Percentiles rank a stretch among this genome's conserved stretches.
Evolutionary conservation across 805 yeast species (phyloP).

Genomic region (Sugiyamaella floridensis): DNA sequence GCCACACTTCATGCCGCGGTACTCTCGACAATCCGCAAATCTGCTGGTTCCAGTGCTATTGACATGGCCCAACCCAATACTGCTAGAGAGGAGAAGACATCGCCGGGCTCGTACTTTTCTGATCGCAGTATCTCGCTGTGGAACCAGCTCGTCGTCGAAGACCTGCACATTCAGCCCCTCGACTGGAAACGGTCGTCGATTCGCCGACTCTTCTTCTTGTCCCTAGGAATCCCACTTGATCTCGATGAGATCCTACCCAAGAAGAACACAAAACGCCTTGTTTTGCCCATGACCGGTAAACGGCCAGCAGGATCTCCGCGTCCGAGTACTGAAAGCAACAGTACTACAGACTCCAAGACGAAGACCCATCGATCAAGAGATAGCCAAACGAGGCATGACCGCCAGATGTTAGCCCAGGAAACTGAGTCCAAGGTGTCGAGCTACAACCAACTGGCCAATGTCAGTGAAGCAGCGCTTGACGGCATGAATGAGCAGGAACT

Average conservation of each 20-base stretch:
- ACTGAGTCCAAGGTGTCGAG: slow-evolving; percentile 20
- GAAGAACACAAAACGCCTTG: slow-evolving; percentile 22
- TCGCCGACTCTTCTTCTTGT: slow-evolving; percentile 54
- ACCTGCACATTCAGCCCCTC: slow-evolving; percentile 48
- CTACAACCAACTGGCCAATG: slow-evolving; percentile 30
- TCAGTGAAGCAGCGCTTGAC: slow-evolving; percentile 32
- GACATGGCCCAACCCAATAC: neutral
- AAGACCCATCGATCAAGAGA: neutral
- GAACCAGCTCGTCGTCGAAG: slow-evolving; percentile 38
- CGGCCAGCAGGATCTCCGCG: neutral
- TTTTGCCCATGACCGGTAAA: slow-evolving; percentile 14
- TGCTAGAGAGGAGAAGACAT: neutral
- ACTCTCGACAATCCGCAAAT: slow-evolving; percentile 4
- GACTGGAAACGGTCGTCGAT: slow-evolving; percentile 66
- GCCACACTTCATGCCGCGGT: slow-evolving; percentile 18
- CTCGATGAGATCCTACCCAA: slow-evolving; percentile 47
- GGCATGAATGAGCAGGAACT: slow-evolving; percentile 35
- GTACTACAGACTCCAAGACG: neutral
- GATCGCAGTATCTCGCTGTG: slow-evolving; percentile 31
- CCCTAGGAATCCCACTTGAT: slow-evolving; percentile 68
- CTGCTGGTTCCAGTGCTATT: neutral
- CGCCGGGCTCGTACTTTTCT: slow-evolving; percentile 16
- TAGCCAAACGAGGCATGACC: slow-evolving; percentile 1
- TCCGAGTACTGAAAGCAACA: neutral
- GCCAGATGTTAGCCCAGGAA: slow-evolving; percentile 14